Base-by-base conservation (phyloP, 768 basidiomycete species). In the Suillus clintonianus region DNA sequence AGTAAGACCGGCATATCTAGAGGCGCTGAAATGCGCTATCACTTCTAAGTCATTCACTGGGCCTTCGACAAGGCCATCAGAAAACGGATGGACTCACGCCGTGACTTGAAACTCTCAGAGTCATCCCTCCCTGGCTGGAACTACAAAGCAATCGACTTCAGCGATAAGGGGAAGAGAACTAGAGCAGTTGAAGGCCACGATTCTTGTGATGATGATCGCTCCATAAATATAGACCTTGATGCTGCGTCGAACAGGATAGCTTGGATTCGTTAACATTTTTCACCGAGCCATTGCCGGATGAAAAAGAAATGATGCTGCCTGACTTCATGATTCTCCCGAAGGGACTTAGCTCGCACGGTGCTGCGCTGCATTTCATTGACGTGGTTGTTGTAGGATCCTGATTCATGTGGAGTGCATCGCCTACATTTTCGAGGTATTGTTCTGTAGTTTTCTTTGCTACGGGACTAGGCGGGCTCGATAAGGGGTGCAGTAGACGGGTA, bases 341-440 rank as follows among this genome's bases (percentile, higher is more conserved):
- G 83, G 80, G 11, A 51, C 9, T 14, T 5, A 80, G 73, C 62
- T 86, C 85, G 61, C 83, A 76, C 3, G 82, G 41, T 79, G 79
- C 70, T 84, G 79, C 0, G 76, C 79, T 4, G 71, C 72, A 59
- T 82, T 80, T 4, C 79, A 80, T 85, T 82, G 39, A 86, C 77
- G n/a, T 77, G 73, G 71, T 82, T 80, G 82, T 73, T 10, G 70
- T 75, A n/a, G n/a, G n/a, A n/a, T n/a, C n/a, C n/a, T n/a, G n/a
- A n/a, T n/a, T n/a, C n/a, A n/a, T n/a, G n/a, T n/a, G n/a, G n/a
- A n/a, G n/a, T n/a, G n/a, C n/a, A n/a, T n/a, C n/a, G n/a, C n/a
- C n/a, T n/a, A n/a, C n/a, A n/a, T n/a, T n/a, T n/a, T n/a, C n/a
- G n/a, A n/a, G n/a, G n/a, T n/a, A 19, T 77, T 61, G 59, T 81